Conservation (phyloP, 805 yeast species). For the Candida khao-thaluensis region DNA sequence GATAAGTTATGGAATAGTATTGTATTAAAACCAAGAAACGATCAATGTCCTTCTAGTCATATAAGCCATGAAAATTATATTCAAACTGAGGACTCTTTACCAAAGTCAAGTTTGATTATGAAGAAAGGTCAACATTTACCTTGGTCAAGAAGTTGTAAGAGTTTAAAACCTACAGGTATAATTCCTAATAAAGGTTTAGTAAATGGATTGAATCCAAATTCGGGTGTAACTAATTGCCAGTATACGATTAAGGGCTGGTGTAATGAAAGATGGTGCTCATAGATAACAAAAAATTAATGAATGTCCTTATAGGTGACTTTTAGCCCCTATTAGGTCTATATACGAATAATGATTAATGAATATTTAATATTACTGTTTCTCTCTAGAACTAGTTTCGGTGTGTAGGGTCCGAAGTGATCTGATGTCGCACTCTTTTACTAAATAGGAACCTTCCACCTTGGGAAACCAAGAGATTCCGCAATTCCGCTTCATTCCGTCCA, state of each 20-base stretch:
- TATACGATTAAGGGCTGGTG: conserved; percentile 54
- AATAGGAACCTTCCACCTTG: too few species aligned
- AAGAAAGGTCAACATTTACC: conserved; percentile 25
- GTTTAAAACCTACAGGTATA: conserved; percentile 38
- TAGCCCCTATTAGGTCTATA: too few species aligned
- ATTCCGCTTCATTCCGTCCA: background rate
- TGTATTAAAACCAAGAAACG: conserved; percentile 51
- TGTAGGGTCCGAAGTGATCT: too few species aligned
- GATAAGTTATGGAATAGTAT: conserved; percentile 56
- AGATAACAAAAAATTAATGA: conserved; percentile 2
- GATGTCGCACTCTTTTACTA: too few species aligned
- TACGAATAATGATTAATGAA: conserved; percentile 9
- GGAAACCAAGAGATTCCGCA: too few species aligned
- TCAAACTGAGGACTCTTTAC: conserved; percentile 13
- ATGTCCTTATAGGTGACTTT: background rate
- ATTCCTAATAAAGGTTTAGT: conserved; percentile 19
- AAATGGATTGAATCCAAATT: conserved; percentile 37
- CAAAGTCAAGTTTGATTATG: conserved; percentile 16
- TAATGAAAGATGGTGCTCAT: conserved; percentile 45
- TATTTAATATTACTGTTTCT: background rate
- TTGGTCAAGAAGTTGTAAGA: conserved; percentile 19
- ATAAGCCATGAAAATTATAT: conserved; percentile 24
- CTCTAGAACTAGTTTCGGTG: too few species aligned
- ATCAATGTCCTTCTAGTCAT: conserved; percentile 24
- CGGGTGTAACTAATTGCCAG: conserved; percentile 42